phyloP scores from a whole-genome alignment of 225 moss, liverwort and hornwort species.

The Polytrichum commune region DNA sequence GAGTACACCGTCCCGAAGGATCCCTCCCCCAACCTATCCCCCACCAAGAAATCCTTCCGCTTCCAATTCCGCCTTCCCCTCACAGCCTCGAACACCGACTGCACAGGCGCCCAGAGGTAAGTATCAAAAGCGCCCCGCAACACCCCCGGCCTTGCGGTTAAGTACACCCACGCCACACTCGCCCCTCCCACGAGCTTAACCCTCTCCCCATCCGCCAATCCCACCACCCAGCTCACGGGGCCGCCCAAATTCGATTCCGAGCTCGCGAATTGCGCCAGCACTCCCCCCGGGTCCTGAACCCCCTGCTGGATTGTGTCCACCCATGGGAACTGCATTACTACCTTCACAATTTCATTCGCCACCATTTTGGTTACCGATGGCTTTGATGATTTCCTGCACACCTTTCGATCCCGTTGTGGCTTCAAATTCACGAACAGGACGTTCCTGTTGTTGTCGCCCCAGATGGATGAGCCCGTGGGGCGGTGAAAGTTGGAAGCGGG shows the following conservation, averaged over 20 bases:
- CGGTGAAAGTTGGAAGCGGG: background rate
- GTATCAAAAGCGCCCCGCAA: slow-evolving; percentile 70
- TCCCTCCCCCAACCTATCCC: slow-evolving; percentile 79
- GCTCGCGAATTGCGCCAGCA: slow-evolving; percentile 10
- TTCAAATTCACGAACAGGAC: no score
- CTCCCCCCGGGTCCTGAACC: slow-evolving; percentile 31
- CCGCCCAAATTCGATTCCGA: background rate
- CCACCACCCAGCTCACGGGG: slow-evolving; percentile 26
- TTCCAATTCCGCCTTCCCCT: slow-evolving; percentile 79
- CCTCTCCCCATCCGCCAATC: slow-evolving; percentile 38
- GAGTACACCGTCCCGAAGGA: slow-evolving; percentile 85
- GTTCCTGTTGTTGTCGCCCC: no score
- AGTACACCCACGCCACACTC: slow-evolving; percentile 57
- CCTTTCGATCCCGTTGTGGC: no score
- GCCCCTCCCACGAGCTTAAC: slow-evolving; percentile 38
- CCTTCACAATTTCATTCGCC: slow-evolving; percentile 32
- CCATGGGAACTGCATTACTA: slow-evolving; percentile 42
- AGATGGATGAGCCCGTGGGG: no score
- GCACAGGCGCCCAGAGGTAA: slow-evolving; percentile 68
- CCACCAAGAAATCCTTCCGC: slow-evolving; percentile 67
- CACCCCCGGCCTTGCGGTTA: slow-evolving; percentile 84
- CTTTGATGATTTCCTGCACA: no score
- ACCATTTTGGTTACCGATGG: slow-evolving; percentile 16
- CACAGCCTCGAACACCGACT: slow-evolving; percentile 40
- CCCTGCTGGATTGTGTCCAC: slow-evolving; percentile 18